Conservation (phyloP, 352 stramenopile species). For the Globisporangium iwayamae region DNA sequence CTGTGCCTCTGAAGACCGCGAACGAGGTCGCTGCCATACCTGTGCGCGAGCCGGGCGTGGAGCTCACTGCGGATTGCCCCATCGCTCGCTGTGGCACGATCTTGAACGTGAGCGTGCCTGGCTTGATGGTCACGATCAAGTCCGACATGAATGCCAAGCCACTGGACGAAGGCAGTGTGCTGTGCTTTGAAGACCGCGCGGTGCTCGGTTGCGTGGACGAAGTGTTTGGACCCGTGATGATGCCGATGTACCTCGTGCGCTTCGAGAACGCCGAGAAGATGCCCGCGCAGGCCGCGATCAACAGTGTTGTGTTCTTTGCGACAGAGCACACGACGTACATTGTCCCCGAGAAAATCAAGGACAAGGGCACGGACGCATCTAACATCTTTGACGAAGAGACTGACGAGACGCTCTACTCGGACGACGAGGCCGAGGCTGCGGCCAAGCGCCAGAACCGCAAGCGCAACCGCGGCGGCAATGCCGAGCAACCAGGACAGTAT, state of each 20-base stretch:
- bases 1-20: conserved; percentile 48
- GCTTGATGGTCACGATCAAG: conserved; percentile 81
- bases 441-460: conserved; percentile 72
- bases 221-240: conserved; percentile 78
- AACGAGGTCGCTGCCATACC: conserved; percentile 54
- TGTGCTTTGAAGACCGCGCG: conserved; percentile 74
- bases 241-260: conserved; percentile 86
- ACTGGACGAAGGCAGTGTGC: conserved; percentile 76
- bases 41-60: conserved; percentile 64
- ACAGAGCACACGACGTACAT: conserved; percentile 84
- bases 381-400: conserved; percentile 87
- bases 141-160: conserved; percentile 51
- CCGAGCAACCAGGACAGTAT: neutral
- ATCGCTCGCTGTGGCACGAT: conserved; percentile 67
- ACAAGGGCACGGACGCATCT: conserved; percentile 83
- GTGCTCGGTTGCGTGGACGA: conserved; percentile 82
- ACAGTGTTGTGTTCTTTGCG: conserved; percentile 57
- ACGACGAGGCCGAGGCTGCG: conserved; percentile 76
- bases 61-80: conserved; percentile 66
- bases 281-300: conserved; percentile 34
- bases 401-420: conserved; percentile 73
- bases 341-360: conserved; percentile 63
- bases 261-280: conserved; percentile 74
- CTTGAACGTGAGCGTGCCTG: conserved; percentile 55
- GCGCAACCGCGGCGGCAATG: conserved; percentile 38